These are phyloP conservation scores for Wickerhamomyces sp. DNA, from an alignment of 1,139 yeast species.

Conservation along the genomic window DNA sequence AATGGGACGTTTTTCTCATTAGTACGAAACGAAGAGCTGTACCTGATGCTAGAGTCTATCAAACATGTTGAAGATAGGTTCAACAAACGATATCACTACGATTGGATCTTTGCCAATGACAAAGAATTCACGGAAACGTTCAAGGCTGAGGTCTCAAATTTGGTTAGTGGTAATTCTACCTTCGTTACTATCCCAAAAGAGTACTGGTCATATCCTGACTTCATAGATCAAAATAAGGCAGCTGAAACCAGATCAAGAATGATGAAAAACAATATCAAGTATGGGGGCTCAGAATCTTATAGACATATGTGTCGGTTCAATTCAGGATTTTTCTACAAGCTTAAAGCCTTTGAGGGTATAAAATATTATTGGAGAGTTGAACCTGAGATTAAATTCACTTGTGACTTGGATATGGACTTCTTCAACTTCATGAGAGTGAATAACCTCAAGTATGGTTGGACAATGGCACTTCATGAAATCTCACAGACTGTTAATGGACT, in stretches of 20 bases:
- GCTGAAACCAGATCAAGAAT: slow-evolving; percentile 42
- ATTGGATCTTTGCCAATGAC: slow-evolving; percentile 61
- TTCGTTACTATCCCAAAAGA: slow-evolving; percentile 62
- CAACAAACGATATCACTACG: slow-evolving; percentile 49
- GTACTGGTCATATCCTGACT: slow-evolving; percentile 72
- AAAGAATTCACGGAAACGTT: slow-evolving; percentile 49
- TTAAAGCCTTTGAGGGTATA: slow-evolving; percentile 50
- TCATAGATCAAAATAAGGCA: slow-evolving; percentile 57
- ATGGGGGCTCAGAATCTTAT: slow-evolving; percentile 53
- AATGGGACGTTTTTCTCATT: slow-evolving; percentile 54
- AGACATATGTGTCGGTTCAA: slow-evolving; percentile 62
- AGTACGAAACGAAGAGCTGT: slow-evolving; percentile 49
- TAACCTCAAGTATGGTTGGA: slow-evolving; percentile 48
- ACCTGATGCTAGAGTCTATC: slow-evolving; percentile 44
- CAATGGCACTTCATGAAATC: slow-evolving; percentile 50
- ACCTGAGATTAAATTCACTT: slow-evolving; percentile 48
- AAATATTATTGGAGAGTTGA: slow-evolving; percentile 66
- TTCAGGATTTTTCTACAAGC: slow-evolving; percentile 52
- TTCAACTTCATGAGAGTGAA: slow-evolving; percentile 49
- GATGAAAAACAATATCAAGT: slow-evolving; percentile 40
- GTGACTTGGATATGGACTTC: slow-evolving; percentile 52
- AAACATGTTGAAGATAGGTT: slow-evolving; percentile 53
- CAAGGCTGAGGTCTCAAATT: slow-evolving; percentile 34
- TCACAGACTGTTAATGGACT: slow-evolving; percentile 49
- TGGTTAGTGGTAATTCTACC: slow-evolving; percentile 56